These are phyloP conservation scores for Arthonia radiata DNA, from an alignment of 495 filamentous ascomycete genomes.

Conservation along the genomic window DNA sequence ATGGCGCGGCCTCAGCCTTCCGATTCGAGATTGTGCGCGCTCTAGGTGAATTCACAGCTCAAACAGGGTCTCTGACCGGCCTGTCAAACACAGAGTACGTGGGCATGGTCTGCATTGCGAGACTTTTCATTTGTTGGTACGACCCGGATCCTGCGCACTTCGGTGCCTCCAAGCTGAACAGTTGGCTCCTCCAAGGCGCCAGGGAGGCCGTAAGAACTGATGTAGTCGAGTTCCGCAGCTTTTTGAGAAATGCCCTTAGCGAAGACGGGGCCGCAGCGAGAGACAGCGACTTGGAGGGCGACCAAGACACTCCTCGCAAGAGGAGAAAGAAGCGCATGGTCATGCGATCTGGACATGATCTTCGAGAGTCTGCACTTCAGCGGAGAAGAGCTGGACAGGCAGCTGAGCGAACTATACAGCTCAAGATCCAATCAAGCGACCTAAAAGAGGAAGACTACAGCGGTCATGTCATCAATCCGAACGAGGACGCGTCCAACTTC, in stretches of 20 bases:
- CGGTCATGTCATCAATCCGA: slow-evolving; percentile 23
- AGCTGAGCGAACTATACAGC: slow-evolving; percentile 14
- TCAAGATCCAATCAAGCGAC: slow-evolving; percentile 34
- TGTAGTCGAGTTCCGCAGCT: slow-evolving; percentile 14
- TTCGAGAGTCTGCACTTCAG: slow-evolving; percentile 20
- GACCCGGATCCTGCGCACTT: background rate
- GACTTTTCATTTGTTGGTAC: background rate
- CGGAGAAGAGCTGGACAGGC: slow-evolving; percentile 21
- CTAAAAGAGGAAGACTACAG: slow-evolving; percentile 31
- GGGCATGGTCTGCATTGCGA: too few species aligned
- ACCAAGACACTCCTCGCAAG: slow-evolving; percentile 16
- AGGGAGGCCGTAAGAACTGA: slow-evolving; percentile 12
- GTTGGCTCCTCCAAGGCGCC: background rate
- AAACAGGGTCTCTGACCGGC: too few species aligned
- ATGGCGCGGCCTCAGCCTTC: background rate
- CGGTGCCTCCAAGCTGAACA: background rate
- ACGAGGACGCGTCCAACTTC: slow-evolving; percentile 26
- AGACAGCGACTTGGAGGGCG: slow-evolving; percentile 15
- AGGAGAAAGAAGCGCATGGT: slow-evolving; percentile 23
- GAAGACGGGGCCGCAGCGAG: too few species aligned
- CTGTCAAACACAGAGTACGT: too few species aligned
- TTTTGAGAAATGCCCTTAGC: too few species aligned
- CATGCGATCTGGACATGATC: slow-evolving; percentile 18
- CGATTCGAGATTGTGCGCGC: background rate
- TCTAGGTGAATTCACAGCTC: too few species aligned